Conservation (phyloP, 202 grass and related monocot genomes). For the Cymbopogon flexuosus region DNA sequence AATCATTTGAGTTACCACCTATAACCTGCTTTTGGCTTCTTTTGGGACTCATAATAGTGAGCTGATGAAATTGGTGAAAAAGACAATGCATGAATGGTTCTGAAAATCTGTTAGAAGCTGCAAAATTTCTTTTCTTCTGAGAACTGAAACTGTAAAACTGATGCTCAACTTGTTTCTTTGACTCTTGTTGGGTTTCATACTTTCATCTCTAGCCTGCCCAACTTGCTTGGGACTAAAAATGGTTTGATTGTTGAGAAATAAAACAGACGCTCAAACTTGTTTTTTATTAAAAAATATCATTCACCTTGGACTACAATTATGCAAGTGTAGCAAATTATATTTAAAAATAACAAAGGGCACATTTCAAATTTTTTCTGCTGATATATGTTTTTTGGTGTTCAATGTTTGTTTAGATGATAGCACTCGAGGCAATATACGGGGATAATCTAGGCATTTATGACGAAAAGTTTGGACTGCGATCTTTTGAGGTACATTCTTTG, state of each 20-base stretch:
- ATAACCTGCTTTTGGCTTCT: not conserved
- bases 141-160: not conserved
- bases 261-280: not conserved
- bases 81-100: not conserved
- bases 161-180: not conserved
- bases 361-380: not conserved
- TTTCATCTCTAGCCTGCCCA: not conserved
- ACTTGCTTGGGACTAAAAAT: not conserved
- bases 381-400: not conserved
- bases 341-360: not conserved
- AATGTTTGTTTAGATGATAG: slow-evolving; percentile 47
- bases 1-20: not conserved
- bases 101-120: not conserved
- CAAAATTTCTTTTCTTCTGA: not conserved
- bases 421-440: slow-evolving; percentile 61
- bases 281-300: not conserved
- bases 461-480: slow-evolving; percentile 38
- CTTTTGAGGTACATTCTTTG: slow-evolving; percentile 53
- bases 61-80: not conserved
- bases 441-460: slow-evolving; percentile 39
- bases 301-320: not conserved
- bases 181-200: not conserved
- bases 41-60: not conserved
- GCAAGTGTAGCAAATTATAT: not conserved
- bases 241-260: not conserved